Evolutionary conservation across 148 eudicot genomes (phyloP), one percentile per base, ranked within the genome.

Genomic region (Silene latifolia): DNA sequence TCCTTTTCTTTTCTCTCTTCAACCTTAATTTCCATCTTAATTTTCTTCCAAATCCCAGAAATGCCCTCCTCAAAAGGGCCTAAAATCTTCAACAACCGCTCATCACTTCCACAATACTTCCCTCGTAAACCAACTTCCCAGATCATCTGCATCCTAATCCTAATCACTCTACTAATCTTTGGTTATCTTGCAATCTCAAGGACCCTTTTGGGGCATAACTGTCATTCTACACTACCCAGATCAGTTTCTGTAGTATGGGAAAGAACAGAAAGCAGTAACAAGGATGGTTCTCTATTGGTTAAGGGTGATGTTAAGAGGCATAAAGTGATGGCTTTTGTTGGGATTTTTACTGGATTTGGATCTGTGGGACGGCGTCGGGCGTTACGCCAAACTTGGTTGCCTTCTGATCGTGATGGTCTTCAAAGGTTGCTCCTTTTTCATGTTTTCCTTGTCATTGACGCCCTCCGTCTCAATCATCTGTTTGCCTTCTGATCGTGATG

Each of bases 311-410:
- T 53, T 48, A 85, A 80, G 56, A 87, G 97, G 84, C 85, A 81
- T 66, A 94, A 88, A 77, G 90, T 89, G n/a, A 94, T 88, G 96
- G 98, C 90, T 0, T 94, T 94, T 74, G 97, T 94, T 19, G 98
- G 98, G 23, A 88, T 94, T 72, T 95, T 91, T 72, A 91, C 98
- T 58, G 98, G 96, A 66, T 94, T 94, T 20, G 89, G 86, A 62
- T 91, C 97, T 4, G 81, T 69, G 21, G 93, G 89, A 0, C 74
- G 98, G 7, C 85, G 98, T 17, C 74, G 82, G 14, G 78, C 96
- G 32, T 81, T 94, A 82, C 80, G 98, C 27, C 77, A 77, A 80
- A 93, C 97, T 72, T 93, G 98, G 98, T 77, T 93, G 83, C 98
- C 98, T 8, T 86, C 96, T 17, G 88, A 90, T 84, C 92, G 57